Percentiles rank a stretch among this genome's conserved stretches.
These are phyloP conservation scores for Picea abies DNA, from an alignment of 83 land plant species.

Conservation along the genomic window DNA sequence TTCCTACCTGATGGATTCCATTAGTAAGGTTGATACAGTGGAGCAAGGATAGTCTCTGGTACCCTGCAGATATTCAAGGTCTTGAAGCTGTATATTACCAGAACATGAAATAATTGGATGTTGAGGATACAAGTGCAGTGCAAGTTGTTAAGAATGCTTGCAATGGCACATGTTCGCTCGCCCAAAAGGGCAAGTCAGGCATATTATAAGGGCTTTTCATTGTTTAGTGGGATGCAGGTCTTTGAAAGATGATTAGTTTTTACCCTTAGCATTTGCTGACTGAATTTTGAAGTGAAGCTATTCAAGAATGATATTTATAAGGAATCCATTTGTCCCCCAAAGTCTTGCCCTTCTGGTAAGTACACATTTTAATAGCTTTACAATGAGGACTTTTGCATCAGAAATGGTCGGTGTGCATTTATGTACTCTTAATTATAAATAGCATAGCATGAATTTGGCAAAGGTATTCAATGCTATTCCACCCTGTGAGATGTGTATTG, in stretches of 20 bases:
- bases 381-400: not conserved
- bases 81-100: not conserved
- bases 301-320: not conserved
- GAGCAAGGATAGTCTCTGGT: not conserved
- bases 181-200: not conserved
- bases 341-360: not conserved
- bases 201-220: constrained; percentile 5
- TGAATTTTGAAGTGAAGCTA: constrained; percentile 13
- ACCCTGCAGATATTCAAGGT: not conserved
- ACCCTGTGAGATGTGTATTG: no score
- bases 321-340: not conserved
- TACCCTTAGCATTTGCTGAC: not conserved
- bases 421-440: constrained; percentile 1
- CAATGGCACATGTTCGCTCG: not conserved
- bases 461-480: constrained; percentile 1
- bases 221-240: not conserved
- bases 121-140: not conserved
- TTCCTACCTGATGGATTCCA: not conserved
- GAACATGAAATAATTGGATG: not conserved
- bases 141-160: not conserved
- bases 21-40: not conserved
- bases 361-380: not conserved
- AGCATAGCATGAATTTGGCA: not conserved
- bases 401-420: not conserved
- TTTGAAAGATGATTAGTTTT: not conserved